These are phyloP conservation scores for Aspergillus costaricaensis DNA, from an alignment of 2,329 filamentous ascomycete genomes.

Conservation along the genomic window DNA sequence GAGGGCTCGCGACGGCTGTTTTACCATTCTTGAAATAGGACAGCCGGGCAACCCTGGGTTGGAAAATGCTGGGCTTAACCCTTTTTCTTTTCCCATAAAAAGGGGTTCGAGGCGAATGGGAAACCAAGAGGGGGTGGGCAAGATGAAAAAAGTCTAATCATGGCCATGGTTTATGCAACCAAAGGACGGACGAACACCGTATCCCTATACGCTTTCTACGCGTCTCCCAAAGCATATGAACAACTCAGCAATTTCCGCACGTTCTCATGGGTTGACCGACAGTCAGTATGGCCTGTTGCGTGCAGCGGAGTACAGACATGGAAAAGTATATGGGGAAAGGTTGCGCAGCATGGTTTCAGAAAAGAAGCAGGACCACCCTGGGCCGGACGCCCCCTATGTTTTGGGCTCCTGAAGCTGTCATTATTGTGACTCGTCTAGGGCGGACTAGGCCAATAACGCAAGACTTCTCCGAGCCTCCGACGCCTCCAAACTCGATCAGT, in stretches of 20 bases:
- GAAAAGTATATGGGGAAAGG: neutral
- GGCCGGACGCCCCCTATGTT: slow-evolving; percentile 1
- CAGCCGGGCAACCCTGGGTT: neutral
- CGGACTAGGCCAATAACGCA: slow-evolving; percentile 2
- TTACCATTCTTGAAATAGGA: slow-evolving; percentile 7
- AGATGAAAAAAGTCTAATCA: neutral
- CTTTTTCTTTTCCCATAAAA: neutral
- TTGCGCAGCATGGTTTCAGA: slow-evolving; percentile 8
- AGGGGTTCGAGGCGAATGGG: slow-evolving; percentile 2
- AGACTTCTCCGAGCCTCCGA: neutral
- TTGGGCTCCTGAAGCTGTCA: slow-evolving; percentile 3
- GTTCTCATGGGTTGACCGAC: neutral
- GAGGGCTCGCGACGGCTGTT: neutral
- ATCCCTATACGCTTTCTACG: neutral
- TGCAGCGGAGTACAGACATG: neutral
- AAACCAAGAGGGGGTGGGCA: neutral
- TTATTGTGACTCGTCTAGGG: neutral
- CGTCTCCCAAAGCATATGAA: neutral
- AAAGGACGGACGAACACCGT: neutral
- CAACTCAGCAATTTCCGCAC: neutral
- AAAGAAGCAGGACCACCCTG: slow-evolving; percentile 1
- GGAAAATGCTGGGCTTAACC: neutral
- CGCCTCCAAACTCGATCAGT: neutral
- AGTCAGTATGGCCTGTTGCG: neutral
- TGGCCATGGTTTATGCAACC: neutral